These are phyloP conservation scores for Aspergillus kassunensis DNA, from an alignment of 495 filamentous ascomycete species.

Conservation along the genomic window DNA sequence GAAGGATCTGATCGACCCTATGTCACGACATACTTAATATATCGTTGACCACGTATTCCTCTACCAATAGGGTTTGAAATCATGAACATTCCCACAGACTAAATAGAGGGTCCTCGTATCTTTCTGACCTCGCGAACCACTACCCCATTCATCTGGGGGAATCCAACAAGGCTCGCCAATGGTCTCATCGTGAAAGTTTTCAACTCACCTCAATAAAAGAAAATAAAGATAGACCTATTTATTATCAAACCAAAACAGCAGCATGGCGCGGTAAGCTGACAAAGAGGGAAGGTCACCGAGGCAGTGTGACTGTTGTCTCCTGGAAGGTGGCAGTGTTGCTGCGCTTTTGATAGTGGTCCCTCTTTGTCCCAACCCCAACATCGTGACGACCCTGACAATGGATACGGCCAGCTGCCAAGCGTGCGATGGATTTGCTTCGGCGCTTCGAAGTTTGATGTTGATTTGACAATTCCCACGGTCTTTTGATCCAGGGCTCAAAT, in stretches of 20 bases:
- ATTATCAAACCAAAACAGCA: neutral
- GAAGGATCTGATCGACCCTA: too few relatives aligned
- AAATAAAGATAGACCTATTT: neutral
- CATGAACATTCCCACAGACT: too few relatives aligned
- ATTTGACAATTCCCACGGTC: too few relatives aligned
- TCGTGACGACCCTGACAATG: neutral
- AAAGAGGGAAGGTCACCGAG: neutral
- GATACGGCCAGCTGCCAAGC: neutral
- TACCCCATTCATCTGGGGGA: too few relatives aligned
- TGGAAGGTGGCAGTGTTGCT: slow-evolving; percentile 4
- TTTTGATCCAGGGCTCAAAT: too few relatives aligned
- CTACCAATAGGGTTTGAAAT: too few relatives aligned
- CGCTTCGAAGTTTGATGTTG: neutral
- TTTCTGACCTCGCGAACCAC: too few relatives aligned
- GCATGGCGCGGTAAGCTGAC: slow-evolving; percentile 5
- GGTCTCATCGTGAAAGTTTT: too few relatives aligned
- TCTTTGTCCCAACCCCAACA: neutral
- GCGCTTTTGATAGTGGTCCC: neutral
- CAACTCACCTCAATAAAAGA: neutral
- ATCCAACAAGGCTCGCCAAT: too few relatives aligned
- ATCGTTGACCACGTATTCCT: too few relatives aligned
- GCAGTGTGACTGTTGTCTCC: neutral
- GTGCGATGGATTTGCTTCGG: neutral
- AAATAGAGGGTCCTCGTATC: too few relatives aligned
- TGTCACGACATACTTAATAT: too few relatives aligned